A percentile compares a stretch with the other conserved stretches of the same genome.
These are phyloP conservation scores for Amanita fuliginea DNA, from an alignment of 768 basidiomycete genomes.

Conservation along the genomic window DNA sequence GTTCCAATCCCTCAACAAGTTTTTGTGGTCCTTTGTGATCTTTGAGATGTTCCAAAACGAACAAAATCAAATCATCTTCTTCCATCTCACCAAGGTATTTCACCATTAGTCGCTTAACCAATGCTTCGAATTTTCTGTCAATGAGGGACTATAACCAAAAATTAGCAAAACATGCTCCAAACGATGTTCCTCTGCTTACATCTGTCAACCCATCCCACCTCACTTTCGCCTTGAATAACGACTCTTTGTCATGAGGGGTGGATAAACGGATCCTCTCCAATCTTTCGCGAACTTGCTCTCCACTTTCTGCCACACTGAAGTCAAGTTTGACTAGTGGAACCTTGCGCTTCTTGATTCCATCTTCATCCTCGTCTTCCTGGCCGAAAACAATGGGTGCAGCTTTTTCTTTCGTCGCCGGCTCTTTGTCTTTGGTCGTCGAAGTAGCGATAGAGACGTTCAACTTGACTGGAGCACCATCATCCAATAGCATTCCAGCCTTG, in stretches of 20 bases:
- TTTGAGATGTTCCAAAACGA: constrained; percentile 84
- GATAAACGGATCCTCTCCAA: constrained; percentile 66
- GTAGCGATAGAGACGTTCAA: constrained; percentile 66
- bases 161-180: constrained; percentile 10
- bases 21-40: constrained; percentile 82
- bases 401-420: constrained; percentile 34
- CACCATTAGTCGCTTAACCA: constrained; percentile 74
- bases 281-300: constrained; percentile 69
- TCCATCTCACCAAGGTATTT: constrained; percentile 88
- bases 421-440: constrained; percentile 32
- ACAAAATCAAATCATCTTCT: constrained; percentile 91
- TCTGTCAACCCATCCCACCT: constrained; percentile 88
- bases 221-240: constrained; percentile 74
- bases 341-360: constrained; percentile 72
- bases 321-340: constrained; percentile 85
- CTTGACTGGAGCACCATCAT: constrained; percentile 86
- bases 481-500: constrained; percentile 80
- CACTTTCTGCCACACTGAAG: constrained; percentile 71
- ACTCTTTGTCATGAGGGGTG: constrained; percentile 71
- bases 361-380: constrained; percentile 82
- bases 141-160: constrained; percentile 50
- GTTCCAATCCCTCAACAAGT: constrained; percentile 82
- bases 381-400: constrained; percentile 49
- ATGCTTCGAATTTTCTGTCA: constrained; percentile 76
- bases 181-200: constrained; percentile 36